These are phyloP conservation scores for Populus pruinosa DNA, from an alignment of 345 rosid genomes.

Conservation along the genomic window DNA sequence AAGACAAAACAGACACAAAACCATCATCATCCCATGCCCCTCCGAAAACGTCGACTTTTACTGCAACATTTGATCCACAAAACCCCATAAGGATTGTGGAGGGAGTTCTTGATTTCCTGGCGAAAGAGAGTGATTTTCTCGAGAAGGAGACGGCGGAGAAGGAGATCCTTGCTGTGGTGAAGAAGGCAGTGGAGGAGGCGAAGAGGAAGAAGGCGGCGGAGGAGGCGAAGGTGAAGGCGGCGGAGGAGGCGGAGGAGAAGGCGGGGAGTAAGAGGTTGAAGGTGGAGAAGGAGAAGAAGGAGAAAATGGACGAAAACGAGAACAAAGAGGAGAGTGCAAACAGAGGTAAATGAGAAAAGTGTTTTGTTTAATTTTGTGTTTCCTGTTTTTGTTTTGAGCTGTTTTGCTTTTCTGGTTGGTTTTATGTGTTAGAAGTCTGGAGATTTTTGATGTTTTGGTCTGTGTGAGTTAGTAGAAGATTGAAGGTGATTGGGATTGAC, in stretches of 20 bases:
- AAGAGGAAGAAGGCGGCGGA: constrained; percentile 31
- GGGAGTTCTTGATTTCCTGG: constrained; percentile 67
- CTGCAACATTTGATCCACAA: constrained; percentile 54
- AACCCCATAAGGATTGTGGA: constrained; percentile 65
- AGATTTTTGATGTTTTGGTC: background rate
- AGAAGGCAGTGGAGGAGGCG: constrained; percentile 49
- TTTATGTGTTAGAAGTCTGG: background rate
- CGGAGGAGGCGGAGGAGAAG: constrained; percentile 30
- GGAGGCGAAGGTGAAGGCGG: background rate
- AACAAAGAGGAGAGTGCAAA: constrained; percentile 10
- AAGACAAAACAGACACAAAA: constrained; percentile 26
- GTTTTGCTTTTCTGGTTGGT: background rate
- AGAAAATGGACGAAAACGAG: constrained; percentile 9
- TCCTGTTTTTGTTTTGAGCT: background rate
- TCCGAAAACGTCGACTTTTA: constrained; percentile 31
- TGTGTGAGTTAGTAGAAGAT: background rate
- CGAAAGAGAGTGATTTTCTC: constrained; percentile 63
- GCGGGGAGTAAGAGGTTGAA: constrained; percentile 27
- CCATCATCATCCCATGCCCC: constrained; percentile 8
- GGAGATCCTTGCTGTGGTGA: constrained; percentile 56
- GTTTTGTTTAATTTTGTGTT: background rate
- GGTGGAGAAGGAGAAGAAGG: constrained; percentile 1
- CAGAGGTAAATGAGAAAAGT: background rate
- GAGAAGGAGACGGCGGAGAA: constrained; percentile 51
- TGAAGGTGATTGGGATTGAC: background rate